Evolutionary conservation across 768 basidiomycete species (phyloP), one percentile per base, ranked within the genome.

Genomic region (Mycena leptocephala): DNA sequence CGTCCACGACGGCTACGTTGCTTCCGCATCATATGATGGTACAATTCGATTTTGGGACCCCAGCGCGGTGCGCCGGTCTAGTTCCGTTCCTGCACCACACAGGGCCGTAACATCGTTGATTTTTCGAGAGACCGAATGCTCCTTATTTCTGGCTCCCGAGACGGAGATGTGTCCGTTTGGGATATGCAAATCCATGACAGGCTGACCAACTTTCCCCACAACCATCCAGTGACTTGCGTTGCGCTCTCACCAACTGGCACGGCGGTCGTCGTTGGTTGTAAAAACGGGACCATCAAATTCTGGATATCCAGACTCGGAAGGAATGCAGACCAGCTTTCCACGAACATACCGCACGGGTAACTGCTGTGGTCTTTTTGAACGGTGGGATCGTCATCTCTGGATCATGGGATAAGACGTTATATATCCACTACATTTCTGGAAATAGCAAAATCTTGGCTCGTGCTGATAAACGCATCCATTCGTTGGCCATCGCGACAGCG

Each of bases 21-120:
- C 67, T 1, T 76, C 78, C 3, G 78, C 70, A 24, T 73, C 75
- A 1, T 24, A 70, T 22, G 78, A 79, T 22, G 33, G 20, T 0
- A 69, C 70, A 7, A 43, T 79, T 33, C 70, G 75, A 30, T 76
- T 79, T 56, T 79, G 78, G 78, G 53, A 72, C 30, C 55, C 75
- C 5, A 30, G 8, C 14, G 58, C 67, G 7, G 68, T 18, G 16
- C 11, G 20, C 74, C 74, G 6, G 53, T 53, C 35, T 72, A 24
- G 33, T 10, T 13, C 74, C 77, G 8, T 51, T 78, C 1, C 30
- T 43, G 33, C 39, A 18, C n/a, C 70, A 78, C 46, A 16, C 24
- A 2, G 39, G 28, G 13, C 71, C 22, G 61, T 79, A 5, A 76
- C 61, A 10, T 80, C 59, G 18, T 80, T 24, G 76, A 64, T 3